Evolutionary conservation across 768 basidiomycete genomes (phyloP), one percentile per base, ranked within the genome.

Genomic region (Leccinum ochraceum): DNA sequence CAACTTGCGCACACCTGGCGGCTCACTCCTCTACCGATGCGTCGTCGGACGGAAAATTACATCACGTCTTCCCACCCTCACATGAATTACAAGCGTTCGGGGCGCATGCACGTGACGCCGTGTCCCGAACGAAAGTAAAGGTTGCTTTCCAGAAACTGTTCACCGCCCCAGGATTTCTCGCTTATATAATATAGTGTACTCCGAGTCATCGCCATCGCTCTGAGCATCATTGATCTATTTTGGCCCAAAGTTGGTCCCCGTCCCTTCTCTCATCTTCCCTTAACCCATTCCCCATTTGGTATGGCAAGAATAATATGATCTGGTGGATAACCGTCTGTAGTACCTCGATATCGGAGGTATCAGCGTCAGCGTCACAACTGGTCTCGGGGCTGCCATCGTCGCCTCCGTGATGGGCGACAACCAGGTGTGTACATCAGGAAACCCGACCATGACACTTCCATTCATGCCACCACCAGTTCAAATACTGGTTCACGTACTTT

Each of bases 341-440:
- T 63, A 88, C 98, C 83, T n/a, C n/a, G n/a, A n/a, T n/a, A 98
- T 99, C 69, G 97, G 97, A 17, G 97, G 97, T 0, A 88, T 96
- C 53, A 92, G 89, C 59, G 94, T 96, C 65, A 93, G 90, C 67
- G 95, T 96, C 57, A 96, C 95, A 14, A 95, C 94, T 34, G 96
- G 97, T 36, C 82, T 98, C 39, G 95, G 97, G 50, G 80, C 92
- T 48, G 89, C 94, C 24, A 97, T 98, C 67, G 88, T 99, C 28
- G 87, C 89, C 53, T 85, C 86, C 46, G 85, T 81, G 5, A 77
- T 81, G 77, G 90, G 90, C 42, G 80, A 90, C 63, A 94, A 90
- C 73, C 92, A 93, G 83, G 90, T 86, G 48, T 2, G 81, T 73
- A 32, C 52, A 30, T 53, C 17, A 60, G n/a, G 6, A 30, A 7